Evolutionary conservation across 1,284 basidiomycete genomes (phyloP), one percentile per base, ranked within the genome.

Genomic region (Mycosarcoma maydis): DNA sequence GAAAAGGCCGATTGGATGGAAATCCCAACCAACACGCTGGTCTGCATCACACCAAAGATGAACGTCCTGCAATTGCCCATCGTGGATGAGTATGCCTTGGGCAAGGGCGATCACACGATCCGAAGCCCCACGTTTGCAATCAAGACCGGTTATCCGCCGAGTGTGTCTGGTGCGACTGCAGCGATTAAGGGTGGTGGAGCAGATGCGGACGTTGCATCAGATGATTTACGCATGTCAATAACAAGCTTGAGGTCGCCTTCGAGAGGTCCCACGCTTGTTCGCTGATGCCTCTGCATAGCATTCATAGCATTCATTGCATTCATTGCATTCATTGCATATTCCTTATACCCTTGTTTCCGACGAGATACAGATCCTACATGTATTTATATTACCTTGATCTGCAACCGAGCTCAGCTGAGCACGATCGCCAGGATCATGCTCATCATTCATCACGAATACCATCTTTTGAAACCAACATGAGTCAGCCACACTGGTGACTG

Each of bases 1-100:
- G 94, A 98, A 83, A 88, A 92, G 86, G 91, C 92, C 41, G 91
- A 93, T 80, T 93, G 91, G 92, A 94, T 95, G 91, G 93, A 96
- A 83, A 93, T 97, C 76, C 90, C 89, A 86, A 95, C 68, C 10
- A 96, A 97, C 81, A 90, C 91, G 69, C 90, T 96, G 88, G 88
- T 92, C 22, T 76, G 77, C 33, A 73, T 83, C 24, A 83, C 82
- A 10, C 78, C 80, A 1, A 78, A 85, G 84, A 86, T 86, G 92
- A 97, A 98, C 80, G 84, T 97, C 24, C 85, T 98, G 20, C 92
- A 95, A 82, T 90, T 94, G 72, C 94, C 95, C 1, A 96, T 98
- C 78, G 85, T 91, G 37, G 95, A 97, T 85, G 88, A 92, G 81
- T 96, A 66, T 50, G 56, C 54, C 36, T 32, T 57, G 32, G 49